phyloP scores from a whole-genome alignment of 768 basidiomycete genomes.

The Agrocybe pediades region DNA sequence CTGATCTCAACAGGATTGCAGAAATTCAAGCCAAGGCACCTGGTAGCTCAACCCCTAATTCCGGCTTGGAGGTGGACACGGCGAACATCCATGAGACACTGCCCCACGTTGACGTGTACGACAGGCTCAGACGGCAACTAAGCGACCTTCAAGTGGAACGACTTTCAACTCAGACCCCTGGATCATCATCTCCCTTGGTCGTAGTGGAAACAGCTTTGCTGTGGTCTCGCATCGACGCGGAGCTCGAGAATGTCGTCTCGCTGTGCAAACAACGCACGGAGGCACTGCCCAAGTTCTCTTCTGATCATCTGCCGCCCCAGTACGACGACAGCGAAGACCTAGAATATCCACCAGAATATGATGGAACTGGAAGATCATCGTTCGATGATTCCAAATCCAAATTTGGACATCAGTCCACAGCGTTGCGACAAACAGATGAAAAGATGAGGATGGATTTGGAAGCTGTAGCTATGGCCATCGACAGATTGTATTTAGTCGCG shows the following conservation, averaged over 20 bases:
- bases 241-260: slow-evolving; percentile 67
- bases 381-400: slow-evolving; percentile 38
- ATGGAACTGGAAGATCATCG: slow-evolving; percentile 36
- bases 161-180: slow-evolving; percentile 41
- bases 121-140: slow-evolving; percentile 66
- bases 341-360: slow-evolving; percentile 60
- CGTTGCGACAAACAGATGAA: slow-evolving; percentile 48
- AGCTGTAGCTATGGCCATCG: slow-evolving; percentile 84
- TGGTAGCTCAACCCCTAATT: slow-evolving; percentile 17
- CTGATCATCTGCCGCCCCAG: slow-evolving; percentile 47
- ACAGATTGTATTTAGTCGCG: slow-evolving; percentile 80
- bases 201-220: slow-evolving; percentile 64
- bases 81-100: slow-evolving; percentile 22
- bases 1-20: slow-evolving; percentile 68
- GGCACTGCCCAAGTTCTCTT: slow-evolving; percentile 25
- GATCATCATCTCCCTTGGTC: slow-evolving; percentile 45
- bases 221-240: slow-evolving; percentile 74
- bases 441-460: slow-evolving; percentile 90
- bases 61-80: slow-evolving; percentile 11
- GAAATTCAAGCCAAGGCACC: slow-evolving; percentile 32
- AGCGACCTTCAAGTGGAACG: slow-evolving; percentile 66
- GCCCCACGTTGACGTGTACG: slow-evolving; percentile 47
- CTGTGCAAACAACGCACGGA: slow-evolving; percentile 67
- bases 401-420: slow-evolving; percentile 25
- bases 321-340: slow-evolving; percentile 49